Percentiles rank a stretch among this genome's conserved stretches.
Evolutionary conservation across 1,139 yeast genomes (phyloP).

Genomic region (Candida mesenterica): DNA sequence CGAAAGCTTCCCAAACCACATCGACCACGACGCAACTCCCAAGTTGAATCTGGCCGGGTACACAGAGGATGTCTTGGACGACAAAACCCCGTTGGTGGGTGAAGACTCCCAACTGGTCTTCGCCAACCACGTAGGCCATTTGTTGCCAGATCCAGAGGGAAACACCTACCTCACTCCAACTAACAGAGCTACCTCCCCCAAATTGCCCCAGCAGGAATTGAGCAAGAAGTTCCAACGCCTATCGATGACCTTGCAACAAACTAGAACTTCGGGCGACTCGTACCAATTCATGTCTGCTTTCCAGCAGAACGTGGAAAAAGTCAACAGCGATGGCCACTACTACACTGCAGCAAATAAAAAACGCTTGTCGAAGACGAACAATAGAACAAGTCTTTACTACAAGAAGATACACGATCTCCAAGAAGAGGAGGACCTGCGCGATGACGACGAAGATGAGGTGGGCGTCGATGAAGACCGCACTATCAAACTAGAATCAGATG

Average conservation of each 20-base stretch:
- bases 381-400: slow-evolving; percentile 35
- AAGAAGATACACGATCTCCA: slow-evolving; percentile 25
- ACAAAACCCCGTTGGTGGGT: slow-evolving; percentile 30
- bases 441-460: slow-evolving; percentile 3
- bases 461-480: slow-evolving; percentile 1
- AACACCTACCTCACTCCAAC: slow-evolving; percentile 4
- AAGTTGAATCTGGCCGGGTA: slow-evolving; percentile 15
- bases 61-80: slow-evolving; percentile 20
- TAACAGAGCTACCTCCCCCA: slow-evolving; percentile 11
- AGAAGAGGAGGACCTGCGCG: slow-evolving; percentile 8
- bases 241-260: slow-evolving; percentile 38
- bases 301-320: slow-evolving; percentile 36
- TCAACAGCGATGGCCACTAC: slow-evolving; percentile 14
- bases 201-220: slow-evolving; percentile 37
- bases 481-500: background rate
- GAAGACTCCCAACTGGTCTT: slow-evolving; percentile 12
- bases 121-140: slow-evolving; percentile 14
- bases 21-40: slow-evolving; percentile 35
- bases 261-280: slow-evolving; percentile 39
- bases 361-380: slow-evolving; percentile 11
- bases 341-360: slow-evolving; percentile 9
- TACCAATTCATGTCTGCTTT: slow-evolving; percentile 42
- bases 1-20: slow-evolving; percentile 10
- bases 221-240: slow-evolving; percentile 40
- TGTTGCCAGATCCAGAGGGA: slow-evolving; percentile 14